Conservation (phyloP, 1,284 basidiomycete species). For the Melampsora larici-populina region DNA sequence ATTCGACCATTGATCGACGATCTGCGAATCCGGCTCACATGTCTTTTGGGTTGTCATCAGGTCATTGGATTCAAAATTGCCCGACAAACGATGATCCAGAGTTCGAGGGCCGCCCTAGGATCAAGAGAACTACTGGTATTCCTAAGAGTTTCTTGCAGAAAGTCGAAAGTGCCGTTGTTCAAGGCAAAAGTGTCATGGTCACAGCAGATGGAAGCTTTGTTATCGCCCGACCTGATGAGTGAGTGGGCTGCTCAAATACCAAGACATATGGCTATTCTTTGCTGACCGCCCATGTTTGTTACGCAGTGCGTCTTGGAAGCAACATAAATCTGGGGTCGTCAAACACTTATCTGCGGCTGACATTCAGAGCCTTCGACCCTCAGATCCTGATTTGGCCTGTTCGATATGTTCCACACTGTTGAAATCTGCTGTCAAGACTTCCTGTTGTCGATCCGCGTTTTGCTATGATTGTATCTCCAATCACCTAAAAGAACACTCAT, state of each 20-base stretch:
- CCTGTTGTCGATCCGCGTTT: conserved; percentile 82
- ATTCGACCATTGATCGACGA: conserved; percentile 50
- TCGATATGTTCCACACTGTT: conserved; percentile 84
- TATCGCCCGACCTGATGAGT: conserved; percentile 87
- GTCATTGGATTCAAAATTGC: conserved; percentile 99
- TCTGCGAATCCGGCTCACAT: conserved; percentile 48
- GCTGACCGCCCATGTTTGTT: conserved; percentile 27
- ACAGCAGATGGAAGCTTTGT: conserved; percentile 95
- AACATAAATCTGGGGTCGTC: conserved; percentile 69
- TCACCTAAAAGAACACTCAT: conserved; percentile 83
- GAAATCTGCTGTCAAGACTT: conserved; percentile 81
- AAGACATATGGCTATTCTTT: background rate
- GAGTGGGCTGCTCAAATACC: conserved; percentile 54
- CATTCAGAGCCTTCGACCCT: conserved; percentile 72
- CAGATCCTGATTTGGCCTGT: conserved; percentile 73
- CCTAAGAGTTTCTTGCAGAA: conserved; percentile 95
- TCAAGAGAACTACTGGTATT: conserved; percentile 90
- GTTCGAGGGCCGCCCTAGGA: conserved; percentile 87
- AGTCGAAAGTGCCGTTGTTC: conserved; percentile 72
- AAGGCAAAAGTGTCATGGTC: conserved; percentile 78
- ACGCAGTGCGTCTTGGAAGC: conserved; percentile 80
- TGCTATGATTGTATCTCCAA: conserved; percentile 94
- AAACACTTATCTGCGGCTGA: conserved; percentile 77
- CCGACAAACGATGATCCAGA: conserved; percentile 95
- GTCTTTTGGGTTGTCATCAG: conserved; percentile 57